phyloP scores from a whole-genome alignment of 75 land plant genomes.

The Cupressus sempervirens region DNA sequence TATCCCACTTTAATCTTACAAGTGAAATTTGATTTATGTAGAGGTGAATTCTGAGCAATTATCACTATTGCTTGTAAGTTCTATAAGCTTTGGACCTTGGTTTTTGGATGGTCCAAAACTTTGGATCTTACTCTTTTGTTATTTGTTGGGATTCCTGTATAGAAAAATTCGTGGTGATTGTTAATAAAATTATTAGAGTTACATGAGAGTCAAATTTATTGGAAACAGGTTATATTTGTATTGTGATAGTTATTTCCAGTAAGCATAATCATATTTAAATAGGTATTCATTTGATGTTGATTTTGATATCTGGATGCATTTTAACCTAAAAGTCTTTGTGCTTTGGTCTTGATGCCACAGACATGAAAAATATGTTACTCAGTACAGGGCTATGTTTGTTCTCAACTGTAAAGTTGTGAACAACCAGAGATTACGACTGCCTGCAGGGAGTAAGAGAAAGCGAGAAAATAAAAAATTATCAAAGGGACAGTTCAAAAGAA shows the following conservation, averaged over 20 bases:
- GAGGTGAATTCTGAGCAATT: neutral
- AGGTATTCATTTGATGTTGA: neutral
- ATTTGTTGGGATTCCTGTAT: neutral
- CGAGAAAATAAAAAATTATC: neutral
- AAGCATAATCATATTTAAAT: neutral
- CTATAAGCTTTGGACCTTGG: neutral
- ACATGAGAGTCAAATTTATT: neutral
- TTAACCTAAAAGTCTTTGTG: neutral
- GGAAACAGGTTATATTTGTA: neutral
- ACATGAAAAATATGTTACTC: conserved; percentile 82
- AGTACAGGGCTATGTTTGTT: conserved; percentile 94
- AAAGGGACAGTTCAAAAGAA: conserved; percentile 16
- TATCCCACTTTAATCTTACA: neutral
- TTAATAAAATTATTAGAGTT: neutral
- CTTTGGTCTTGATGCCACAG: conserved; percentile 26
- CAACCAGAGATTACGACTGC: conserved; percentile 22
- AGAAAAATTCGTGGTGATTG: neutral
- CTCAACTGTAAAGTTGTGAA: conserved; percentile 63
- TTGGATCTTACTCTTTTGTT: neutral
- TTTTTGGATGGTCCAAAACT: neutral
- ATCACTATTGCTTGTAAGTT: neutral
- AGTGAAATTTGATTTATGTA: neutral
- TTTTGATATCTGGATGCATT: neutral
- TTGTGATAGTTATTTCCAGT: neutral
- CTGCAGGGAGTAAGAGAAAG: conserved; percentile 30